phyloP scores from a whole-genome alignment of 1,284 basidiomycete genomes.

The Ustilago bromivora region DNA sequence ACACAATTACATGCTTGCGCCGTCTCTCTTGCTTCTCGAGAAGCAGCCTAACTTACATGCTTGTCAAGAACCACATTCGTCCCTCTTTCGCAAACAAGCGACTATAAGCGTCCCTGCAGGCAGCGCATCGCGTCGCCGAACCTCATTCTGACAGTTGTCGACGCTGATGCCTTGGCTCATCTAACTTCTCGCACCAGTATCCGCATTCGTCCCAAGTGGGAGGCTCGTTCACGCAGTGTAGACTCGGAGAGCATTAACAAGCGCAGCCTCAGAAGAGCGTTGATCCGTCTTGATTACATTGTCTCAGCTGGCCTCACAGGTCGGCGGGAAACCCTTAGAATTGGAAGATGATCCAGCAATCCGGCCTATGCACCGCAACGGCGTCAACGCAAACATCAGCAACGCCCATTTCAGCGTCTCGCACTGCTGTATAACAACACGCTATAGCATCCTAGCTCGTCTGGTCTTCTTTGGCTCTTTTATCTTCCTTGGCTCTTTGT shows the following conservation, averaged over 20 bases:
- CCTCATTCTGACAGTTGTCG: not conserved
- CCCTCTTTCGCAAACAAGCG: not conserved
- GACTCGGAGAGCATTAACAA: not conserved
- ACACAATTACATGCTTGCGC: not conserved
- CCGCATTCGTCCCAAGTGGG: too few relatives aligned
- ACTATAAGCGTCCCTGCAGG: not conserved
- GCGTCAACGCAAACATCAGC: not conserved
- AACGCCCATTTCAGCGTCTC: not conserved
- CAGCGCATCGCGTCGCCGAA: not conserved
- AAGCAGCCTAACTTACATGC: not conserved
- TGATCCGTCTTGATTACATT: too few relatives aligned
- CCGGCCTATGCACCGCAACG: too few relatives aligned
- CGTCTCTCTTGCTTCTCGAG: not conserved
- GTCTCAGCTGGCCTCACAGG: too few relatives aligned
- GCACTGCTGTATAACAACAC: not conserved
- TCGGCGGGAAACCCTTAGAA: not conserved
- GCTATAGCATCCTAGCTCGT: constrained; percentile 2
- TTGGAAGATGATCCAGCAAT: too few relatives aligned
- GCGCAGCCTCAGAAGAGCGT: too few relatives aligned
- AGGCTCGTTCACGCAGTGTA: not conserved
- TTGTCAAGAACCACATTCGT: not conserved
- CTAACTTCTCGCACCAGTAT: too few relatives aligned
- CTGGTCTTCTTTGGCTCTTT: not conserved
- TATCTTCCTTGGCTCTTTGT: not conserved
- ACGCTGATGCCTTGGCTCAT: too few relatives aligned